A percentile compares a stretch with the other conserved stretches of the same genome.
These are phyloP conservation scores for Monosporozyma unispora DNA, from an alignment of 805 yeast species.

Conservation along the genomic window DNA sequence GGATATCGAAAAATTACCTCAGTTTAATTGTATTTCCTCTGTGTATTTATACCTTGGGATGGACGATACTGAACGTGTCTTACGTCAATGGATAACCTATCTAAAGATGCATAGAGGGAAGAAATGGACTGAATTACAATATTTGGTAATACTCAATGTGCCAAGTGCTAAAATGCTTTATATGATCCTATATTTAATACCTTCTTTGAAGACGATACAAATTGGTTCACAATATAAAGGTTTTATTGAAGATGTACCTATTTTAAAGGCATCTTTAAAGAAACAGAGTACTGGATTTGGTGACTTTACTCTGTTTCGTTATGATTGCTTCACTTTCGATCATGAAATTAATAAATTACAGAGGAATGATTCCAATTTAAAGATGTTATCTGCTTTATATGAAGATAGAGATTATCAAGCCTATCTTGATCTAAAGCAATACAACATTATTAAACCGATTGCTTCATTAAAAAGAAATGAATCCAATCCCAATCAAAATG, in stretches of 20 bases:
- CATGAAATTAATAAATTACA: background rate
- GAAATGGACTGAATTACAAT: conserved; percentile 7
- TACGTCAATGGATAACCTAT: conserved; percentile 1
- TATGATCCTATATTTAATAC: conserved; percentile 8
- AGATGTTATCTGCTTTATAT: background rate
- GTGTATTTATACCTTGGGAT: background rate
- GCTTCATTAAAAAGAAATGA: background rate
- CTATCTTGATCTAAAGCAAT: background rate
- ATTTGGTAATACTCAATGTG: conserved; percentile 8
- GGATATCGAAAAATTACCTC: background rate
- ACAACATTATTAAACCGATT: background rate
- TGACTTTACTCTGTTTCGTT: background rate
- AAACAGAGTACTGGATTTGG: no score
- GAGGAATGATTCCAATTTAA: background rate
- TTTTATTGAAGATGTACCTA: background rate
- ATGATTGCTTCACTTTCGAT: background rate
- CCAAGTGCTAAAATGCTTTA: conserved; percentile 8
- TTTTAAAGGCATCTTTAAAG: background rate
- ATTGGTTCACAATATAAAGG: background rate
- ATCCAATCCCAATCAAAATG: background rate
- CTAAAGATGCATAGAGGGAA: background rate
- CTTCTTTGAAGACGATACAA: conserved; percentile 6
- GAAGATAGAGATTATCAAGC: background rate
- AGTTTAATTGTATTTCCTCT: background rate
- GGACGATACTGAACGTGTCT: background rate